Evolutionary conservation across 2,329 filamentous ascomycete species (phyloP).

Genomic region (Stemphylium lycopersici): DNA sequence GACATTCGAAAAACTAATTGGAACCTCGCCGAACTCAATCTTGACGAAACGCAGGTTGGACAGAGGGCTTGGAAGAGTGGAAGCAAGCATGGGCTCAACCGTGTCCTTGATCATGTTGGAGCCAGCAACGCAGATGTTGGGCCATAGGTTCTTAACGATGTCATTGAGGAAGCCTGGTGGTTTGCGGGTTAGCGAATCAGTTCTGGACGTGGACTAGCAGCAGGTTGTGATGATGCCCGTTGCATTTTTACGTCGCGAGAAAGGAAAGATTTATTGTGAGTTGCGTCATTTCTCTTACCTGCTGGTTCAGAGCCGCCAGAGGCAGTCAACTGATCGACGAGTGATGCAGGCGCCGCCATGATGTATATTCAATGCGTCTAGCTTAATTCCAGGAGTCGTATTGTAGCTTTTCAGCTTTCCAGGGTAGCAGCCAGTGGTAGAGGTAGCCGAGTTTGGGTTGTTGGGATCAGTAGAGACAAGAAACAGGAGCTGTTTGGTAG

Average conservation of each 20-base stretch:
- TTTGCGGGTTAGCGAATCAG: neutral
- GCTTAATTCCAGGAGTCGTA: neutral
- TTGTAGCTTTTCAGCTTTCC: neutral
- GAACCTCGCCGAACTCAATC: conserved; percentile 54
- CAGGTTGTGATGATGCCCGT: neutral
- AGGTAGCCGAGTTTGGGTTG: neutral
- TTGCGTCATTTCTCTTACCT: conserved; percentile 28
- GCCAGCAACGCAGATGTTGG: conserved; percentile 56
- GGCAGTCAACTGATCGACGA: conserved; percentile 51
- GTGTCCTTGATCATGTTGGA: conserved; percentile 55
- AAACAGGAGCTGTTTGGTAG: neutral
- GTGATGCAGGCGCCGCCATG: conserved; percentile 17
- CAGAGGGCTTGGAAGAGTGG: conserved; percentile 55
- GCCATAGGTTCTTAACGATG: conserved; percentile 57
- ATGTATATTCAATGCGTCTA: neutral
- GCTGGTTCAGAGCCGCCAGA: conserved; percentile 52
- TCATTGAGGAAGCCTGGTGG: conserved; percentile 55
- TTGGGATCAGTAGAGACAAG: neutral
- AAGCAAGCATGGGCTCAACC: conserved; percentile 56
- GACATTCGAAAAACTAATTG: conserved; percentile 51
- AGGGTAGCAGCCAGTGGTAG: no score
- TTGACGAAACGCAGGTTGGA: conserved; percentile 54
- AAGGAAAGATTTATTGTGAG: neutral
- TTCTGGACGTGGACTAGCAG: neutral
- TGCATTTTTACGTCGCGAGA: no score